Evolutionary conservation across 2,329 filamentous ascomycete genomes (phyloP), one percentile per base, ranked within the genome.

Genomic region (Fusarium sarcochroum): DNA sequence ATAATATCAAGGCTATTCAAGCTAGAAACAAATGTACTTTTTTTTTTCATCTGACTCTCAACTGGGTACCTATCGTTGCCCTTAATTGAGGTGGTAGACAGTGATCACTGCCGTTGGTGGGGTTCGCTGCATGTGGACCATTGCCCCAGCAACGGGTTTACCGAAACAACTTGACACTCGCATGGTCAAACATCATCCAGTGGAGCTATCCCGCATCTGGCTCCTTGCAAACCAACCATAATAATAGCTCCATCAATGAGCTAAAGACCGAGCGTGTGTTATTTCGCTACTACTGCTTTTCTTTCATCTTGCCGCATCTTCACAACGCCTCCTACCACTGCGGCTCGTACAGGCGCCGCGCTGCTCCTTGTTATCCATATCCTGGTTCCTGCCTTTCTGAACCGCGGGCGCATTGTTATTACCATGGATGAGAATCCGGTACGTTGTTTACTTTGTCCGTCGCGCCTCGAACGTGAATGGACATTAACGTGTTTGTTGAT

Each of bases 341-440:
- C 58, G 27, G 44, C 47, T 57, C 53, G 59, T 63, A 64, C 56
- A 62, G 66, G 71, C 74, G 80, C 80, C 76, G 69, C 62, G 49
- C 68, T 79, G 77, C 79, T 80, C 73, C 76, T 81, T 69, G 74
- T 77, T 66, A 76, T 76, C 56, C 75, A 69, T 57, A 74, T 66
- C 18, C 66, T 77, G 59, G 69, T 75, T 58, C 72, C 63, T 38
- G 58, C 71, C 21, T 56, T 61, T 61, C 52, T 70, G 47, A 66
- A 70, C n/a, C 73, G 64, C 60, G 60, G 63, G 67, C 66, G 68
- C 56, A 64, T 53, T 64, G 45, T 60, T 54, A 48, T 69, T 63
- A 76, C 59, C 61, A 80, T 80, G 78, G 77, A 79, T 18, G 77
- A 79, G 57, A 76, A 73, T 46, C 70, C 76, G 56, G 78, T 79